These are phyloP conservation scores for Aspergillus sparsus DNA, from an alignment of 495 filamentous ascomycete genomes.

Conservation along the genomic window DNA sequence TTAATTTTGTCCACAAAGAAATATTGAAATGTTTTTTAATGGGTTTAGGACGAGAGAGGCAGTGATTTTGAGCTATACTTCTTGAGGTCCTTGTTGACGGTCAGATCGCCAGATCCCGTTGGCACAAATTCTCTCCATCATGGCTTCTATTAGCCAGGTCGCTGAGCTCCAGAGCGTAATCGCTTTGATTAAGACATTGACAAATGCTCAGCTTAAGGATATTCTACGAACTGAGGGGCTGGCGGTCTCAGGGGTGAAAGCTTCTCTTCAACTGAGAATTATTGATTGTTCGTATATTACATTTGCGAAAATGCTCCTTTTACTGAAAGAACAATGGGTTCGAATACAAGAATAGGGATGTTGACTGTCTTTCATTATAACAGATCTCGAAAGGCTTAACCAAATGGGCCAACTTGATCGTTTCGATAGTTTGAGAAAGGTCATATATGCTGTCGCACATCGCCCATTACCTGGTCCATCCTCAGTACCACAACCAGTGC, in stretches of 20 bases:
- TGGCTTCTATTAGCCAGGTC: slow-evolving; percentile 51
- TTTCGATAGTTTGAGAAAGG: slow-evolving; percentile 36
- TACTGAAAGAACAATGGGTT: background rate
- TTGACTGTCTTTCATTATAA: slow-evolving; percentile 5
- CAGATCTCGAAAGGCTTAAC: slow-evolving; percentile 42
- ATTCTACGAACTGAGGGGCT: slow-evolving; percentile 72
- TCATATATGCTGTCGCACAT: slow-evolving; percentile 35
- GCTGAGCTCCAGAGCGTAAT: slow-evolving; percentile 41
- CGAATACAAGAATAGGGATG: background rate
- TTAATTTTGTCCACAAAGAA: slow-evolving; percentile 4
- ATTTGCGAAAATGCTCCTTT: slow-evolving; percentile 3
- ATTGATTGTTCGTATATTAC: slow-evolving; percentile 63
- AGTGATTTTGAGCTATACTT: slow-evolving; percentile 17
- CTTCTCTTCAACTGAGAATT: slow-evolving; percentile 73
- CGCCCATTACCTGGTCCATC: slow-evolving; percentile 30
- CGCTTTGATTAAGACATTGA: slow-evolving; percentile 56
- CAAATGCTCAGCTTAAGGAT: slow-evolving; percentile 71
- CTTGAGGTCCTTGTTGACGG: slow-evolving; percentile 17
- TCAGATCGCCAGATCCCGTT: background rate
- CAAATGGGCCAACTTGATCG: slow-evolving; percentile 36
- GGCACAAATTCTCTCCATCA: slow-evolving; percentile 15
- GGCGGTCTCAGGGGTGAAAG: slow-evolving; percentile 76
- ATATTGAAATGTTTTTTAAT: slow-evolving; percentile 30
- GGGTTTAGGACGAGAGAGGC: slow-evolving; percentile 17
- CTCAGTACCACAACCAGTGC: slow-evolving; percentile 25